phyloP scores from a whole-genome alignment of 345 rosid genomes.

The Rhodamnia rubescens region DNA sequence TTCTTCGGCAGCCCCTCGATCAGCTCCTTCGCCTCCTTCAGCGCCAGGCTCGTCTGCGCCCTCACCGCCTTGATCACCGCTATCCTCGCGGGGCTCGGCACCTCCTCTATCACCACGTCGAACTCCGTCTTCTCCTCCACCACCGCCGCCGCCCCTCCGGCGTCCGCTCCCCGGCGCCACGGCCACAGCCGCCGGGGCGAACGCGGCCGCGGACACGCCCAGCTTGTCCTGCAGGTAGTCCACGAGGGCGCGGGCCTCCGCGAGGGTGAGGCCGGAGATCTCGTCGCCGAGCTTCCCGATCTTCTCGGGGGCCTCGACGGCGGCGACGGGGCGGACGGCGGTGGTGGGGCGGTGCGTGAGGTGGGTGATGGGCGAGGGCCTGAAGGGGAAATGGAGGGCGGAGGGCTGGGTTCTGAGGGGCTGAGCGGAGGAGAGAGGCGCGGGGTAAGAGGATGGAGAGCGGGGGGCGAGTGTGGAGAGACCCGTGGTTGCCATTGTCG shows the following conservation, averaged over 20 bases:
- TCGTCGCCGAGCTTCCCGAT: conserved; percentile 59
- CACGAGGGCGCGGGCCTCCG: conserved; percentile 65
- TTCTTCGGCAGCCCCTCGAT: conserved; percentile 88
- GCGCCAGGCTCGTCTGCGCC: conserved; percentile 60
- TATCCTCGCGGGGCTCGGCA: conserved; percentile 59
- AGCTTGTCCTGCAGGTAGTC: conserved; percentile 83
- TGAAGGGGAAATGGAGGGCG: conserved; percentile 30
- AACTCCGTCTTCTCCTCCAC: conserved; percentile 78
- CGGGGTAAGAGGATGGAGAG: conserved; percentile 11
- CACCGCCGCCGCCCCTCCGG: conserved; percentile 13
- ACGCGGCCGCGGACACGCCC: conserved; percentile 69
- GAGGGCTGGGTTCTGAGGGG: conserved; percentile 10
- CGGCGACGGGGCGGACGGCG: conserved; percentile 46
- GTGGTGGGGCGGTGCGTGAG: conserved; percentile 20
- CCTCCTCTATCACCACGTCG: conserved; percentile 72
- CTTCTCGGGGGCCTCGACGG: conserved; percentile 68
- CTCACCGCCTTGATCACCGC: conserved; percentile 86
- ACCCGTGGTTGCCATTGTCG: conserved; percentile 9
- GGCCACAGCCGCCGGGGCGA: conserved; percentile 57
- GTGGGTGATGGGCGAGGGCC: conserved; percentile 5
- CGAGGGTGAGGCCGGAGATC: conserved; percentile 66
- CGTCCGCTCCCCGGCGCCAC: conserved; percentile 18
- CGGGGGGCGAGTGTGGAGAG: conserved; percentile 23
- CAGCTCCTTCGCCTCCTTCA: conserved; percentile 86
- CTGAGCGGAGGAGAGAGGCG: conserved; percentile 3